A percentile compares a stretch with the other conserved stretches of the same genome.
phyloP scores from a whole-genome alignment of 192 early-diverging fungal genomes.

The Pilobolus umbonatus region DNA sequence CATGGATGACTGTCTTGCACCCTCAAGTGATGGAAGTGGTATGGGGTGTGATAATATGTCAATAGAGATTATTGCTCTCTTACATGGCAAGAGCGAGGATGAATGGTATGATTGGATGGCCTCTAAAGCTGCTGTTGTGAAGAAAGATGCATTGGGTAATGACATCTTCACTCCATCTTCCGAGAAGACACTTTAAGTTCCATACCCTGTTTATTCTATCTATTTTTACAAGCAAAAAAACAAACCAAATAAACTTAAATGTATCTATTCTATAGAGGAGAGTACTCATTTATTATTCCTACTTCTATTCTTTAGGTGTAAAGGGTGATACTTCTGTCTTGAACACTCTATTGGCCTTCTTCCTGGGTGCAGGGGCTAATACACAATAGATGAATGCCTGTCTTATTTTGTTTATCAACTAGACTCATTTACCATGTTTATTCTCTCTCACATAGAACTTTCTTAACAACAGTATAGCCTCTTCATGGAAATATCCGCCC shows the following conservation, averaged over 20 bases:
- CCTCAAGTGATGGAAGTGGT: conserved; percentile 81
- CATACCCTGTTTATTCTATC: background rate
- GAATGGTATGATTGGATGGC: conserved; percentile 68
- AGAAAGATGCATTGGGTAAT: conserved; percentile 19
- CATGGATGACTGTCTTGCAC: conserved; percentile 90
- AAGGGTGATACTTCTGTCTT: conserved; percentile 55
- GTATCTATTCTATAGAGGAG: too few species aligned
- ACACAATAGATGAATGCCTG: background rate
- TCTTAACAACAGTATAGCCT: conserved; percentile 83
- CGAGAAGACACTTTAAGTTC: background rate
- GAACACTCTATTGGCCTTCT: conserved; percentile 76
- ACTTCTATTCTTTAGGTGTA: background rate
- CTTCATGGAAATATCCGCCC: conserved; percentile 68
- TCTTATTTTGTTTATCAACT: background rate
- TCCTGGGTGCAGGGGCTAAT: conserved; percentile 82
- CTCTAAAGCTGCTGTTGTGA: conserved; percentile 17
- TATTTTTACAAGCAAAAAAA: background rate
- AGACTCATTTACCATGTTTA: conserved; percentile 54
- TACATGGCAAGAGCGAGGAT: conserved; percentile 70
- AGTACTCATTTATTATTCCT: background rate
- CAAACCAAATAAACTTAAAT: background rate
- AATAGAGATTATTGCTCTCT: conserved; percentile 81
- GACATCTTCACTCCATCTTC: background rate
- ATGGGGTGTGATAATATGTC: conserved; percentile 99
- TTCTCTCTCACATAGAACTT: conserved; percentile 95